Percentiles rank a stretch among this genome's conserved stretches.
These are phyloP conservation scores for Fusarium gaditjirri DNA, from an alignment of 2,329 filamentous ascomycete species.

Conservation along the genomic window DNA sequence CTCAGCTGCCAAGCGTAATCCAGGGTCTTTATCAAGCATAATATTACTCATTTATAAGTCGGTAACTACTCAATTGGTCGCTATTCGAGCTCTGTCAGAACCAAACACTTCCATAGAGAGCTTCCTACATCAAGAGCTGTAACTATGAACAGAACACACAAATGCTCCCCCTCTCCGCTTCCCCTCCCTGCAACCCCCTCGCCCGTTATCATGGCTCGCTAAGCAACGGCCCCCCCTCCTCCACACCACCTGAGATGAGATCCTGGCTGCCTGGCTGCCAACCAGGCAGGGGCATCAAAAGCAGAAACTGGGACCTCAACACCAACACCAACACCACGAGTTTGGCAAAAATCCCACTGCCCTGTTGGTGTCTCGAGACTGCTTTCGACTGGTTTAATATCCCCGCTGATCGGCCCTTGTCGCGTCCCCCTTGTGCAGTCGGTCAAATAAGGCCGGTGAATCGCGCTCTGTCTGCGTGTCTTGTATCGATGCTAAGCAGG, in stretches of 20 bases:
- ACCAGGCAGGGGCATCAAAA: too few relatives aligned
- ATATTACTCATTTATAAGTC: neutral
- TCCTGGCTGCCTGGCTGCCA: too few relatives aligned
- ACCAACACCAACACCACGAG: constrained; percentile 30
- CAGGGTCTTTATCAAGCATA: neutral
- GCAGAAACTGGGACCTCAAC: constrained; percentile 5
- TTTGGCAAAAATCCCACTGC: neutral
- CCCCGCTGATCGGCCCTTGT: constrained; percentile 40
- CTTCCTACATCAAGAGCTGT: constrained; percentile 20
- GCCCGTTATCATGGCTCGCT: neutral
- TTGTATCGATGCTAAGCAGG: neutral
- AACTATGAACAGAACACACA: neutral
- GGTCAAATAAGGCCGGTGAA: constrained; percentile 42
- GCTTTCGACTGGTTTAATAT: constrained; percentile 39
- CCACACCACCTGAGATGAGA: too few relatives aligned
- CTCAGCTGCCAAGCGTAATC: constrained; percentile 11
- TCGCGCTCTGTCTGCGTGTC: constrained; percentile 1
- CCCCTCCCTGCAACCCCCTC: neutral
- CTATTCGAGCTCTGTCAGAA: constrained; percentile 23
- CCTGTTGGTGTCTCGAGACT: constrained; percentile 24
- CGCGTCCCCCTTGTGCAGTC: constrained; percentile 24
- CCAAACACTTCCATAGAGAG: constrained; percentile 18
- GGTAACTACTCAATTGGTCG: neutral
- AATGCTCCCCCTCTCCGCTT: constrained; percentile 4
- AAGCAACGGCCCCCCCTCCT: too few relatives aligned